phyloP scores from a whole-genome alignment of 495 filamentous ascomycete species.

The Penicillium arizonense region DNA sequence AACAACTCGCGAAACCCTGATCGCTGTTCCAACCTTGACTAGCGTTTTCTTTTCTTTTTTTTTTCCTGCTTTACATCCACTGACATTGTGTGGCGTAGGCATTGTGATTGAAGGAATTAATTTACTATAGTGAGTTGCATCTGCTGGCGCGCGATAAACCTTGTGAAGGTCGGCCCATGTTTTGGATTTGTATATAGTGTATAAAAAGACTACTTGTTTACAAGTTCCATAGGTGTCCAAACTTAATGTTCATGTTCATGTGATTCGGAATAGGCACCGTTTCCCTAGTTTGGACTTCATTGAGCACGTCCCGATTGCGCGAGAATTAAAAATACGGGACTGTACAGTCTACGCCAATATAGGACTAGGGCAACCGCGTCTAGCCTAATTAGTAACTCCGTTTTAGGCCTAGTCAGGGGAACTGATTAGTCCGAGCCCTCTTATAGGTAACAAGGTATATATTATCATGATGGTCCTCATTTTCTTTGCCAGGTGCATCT shows the following conservation, averaged over 20 bases:
- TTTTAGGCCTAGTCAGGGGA: slow-evolving; percentile 4
- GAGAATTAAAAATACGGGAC: too few relatives aligned
- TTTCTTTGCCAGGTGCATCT: neutral
- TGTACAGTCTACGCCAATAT: neutral
- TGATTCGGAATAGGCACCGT: neutral
- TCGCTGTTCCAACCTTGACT: slow-evolving; percentile 1
- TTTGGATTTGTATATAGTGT: slow-evolving; percentile 11
- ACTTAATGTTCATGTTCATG: neutral
- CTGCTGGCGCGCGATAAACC: neutral
- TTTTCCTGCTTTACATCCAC: neutral
- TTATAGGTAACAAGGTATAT: neutral
- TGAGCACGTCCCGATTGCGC: too few relatives aligned
- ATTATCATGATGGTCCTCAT: neutral
- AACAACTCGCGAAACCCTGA: slow-evolving; percentile 57
- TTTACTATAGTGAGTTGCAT: slow-evolving; percentile 7
- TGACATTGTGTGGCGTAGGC: neutral
- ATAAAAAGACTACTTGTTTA: slow-evolving; percentile 5
- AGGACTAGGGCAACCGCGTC: neutral
- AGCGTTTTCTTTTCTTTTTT: neutral
- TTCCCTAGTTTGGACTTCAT: too few relatives aligned
- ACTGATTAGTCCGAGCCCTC: neutral
- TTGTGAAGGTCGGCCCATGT: neutral
- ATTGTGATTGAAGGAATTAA: slow-evolving; percentile 10
- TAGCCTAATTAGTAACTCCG: neutral
- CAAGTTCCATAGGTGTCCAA: neutral